Conservation (phyloP, 129 eudicot species). For the Deinandra increscens region DNA sequence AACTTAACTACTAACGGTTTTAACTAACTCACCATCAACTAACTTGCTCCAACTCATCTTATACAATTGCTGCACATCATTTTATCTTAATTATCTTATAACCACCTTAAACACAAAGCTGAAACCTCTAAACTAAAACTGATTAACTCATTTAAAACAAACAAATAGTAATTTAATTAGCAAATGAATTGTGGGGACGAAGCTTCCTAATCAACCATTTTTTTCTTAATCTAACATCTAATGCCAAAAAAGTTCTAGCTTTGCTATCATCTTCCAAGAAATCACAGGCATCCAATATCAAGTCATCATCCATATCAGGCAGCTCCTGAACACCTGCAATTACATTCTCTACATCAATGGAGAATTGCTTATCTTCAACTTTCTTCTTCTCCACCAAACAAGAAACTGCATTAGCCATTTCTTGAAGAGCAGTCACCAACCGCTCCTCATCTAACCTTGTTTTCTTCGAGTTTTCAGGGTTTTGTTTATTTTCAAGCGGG, state of each 20-base stretch:
- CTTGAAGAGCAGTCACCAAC: conserved; percentile 36
- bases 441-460: conserved; percentile 28
- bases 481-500: conserved; percentile 17
- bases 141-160: no score
- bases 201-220: conserved; percentile 65
- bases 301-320: conserved; percentile 56
- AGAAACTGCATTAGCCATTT: conserved; percentile 47
- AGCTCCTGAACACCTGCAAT: conserved; percentile 47
- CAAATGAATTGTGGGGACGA: conserved; percentile 21
- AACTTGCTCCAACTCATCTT: no score
- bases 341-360: conserved; percentile 35
- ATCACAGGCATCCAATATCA: conserved; percentile 58
- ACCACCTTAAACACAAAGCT: no score
- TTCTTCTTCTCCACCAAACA: conserved; percentile 41
- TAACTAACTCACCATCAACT: no score
- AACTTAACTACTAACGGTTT: no score
- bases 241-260: conserved; percentile 53
- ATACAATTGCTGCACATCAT: no score
- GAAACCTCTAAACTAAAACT: no score
- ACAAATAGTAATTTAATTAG: background rate
- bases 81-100: no score
- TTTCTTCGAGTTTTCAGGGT: conserved; percentile 31
- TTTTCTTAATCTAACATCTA: conserved; percentile 45
- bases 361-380: conserved; percentile 24
- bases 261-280: conserved; percentile 55